Base-by-base conservation (phyloP, 1,139 yeast species). In the Taphrina betulina region DNA sequence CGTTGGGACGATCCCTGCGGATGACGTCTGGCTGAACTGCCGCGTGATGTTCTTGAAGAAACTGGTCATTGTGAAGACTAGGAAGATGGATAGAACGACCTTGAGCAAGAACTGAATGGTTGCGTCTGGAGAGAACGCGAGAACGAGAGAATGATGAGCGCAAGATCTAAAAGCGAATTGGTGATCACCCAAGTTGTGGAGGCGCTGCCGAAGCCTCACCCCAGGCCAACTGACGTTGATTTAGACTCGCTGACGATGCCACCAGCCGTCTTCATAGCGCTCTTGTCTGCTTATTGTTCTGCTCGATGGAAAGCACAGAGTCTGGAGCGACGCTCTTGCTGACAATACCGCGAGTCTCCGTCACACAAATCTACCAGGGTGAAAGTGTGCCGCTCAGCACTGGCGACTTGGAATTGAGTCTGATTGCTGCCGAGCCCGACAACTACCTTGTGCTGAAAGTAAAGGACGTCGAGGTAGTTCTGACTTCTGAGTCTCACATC, bases 31-130 rank as follows among this genome's bases (percentile, higher is more conserved):
- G 17, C 40, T 40, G 50, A 52, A 52, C 28, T 34, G 42, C 19
- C 56, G 46, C 2, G 50, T 41, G 29, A 52, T 14, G 37, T 35
- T 41, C 42, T 52, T 52, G 56, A 52, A 26, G 50, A 52, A 41
- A 38, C 50, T 42, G n/a, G 56, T 42, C 56, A 52, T 52, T 3
- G 46, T 35, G 46, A 33, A 28, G n/a, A 8, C 33, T 8, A 28
- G 33, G 12, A 28, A n/a, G n/a, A n/a, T n/a, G n/a, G n/a, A n/a
- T n/a, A n/a, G n/a, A n/a, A n/a, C n/a, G n/a, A n/a, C n/a, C n/a
- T n/a, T n/a, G n/a, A n/a, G n/a, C n/a, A n/a, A n/a, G n/a, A n/a
- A n/a, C n/a, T n/a, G n/a, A n/a, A n/a, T n/a, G n/a, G n/a, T n/a
- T n/a, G n/a, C n/a, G n/a, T n/a, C n/a, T n/a, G n/a, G n/a, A n/a